Conservation (phyloP, 306 rosid species). For the Pterocarpus santalinus region DNA sequence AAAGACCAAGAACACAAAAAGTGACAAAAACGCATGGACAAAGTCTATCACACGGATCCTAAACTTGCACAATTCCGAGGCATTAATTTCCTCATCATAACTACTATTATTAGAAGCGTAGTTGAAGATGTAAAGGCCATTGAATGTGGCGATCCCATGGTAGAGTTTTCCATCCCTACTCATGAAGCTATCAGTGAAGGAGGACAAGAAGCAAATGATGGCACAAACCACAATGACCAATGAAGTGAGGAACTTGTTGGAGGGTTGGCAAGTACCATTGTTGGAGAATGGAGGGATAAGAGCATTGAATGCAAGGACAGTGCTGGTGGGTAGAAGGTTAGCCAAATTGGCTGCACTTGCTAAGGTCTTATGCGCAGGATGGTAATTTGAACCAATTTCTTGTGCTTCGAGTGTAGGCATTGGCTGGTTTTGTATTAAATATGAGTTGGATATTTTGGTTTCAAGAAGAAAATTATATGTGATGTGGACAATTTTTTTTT, state of each 20-base stretch:
- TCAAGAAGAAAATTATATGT: neutral
- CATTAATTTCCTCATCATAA: neutral
- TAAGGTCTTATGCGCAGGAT: slow-evolving; percentile 27
- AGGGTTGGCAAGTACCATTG: slow-evolving; percentile 10
- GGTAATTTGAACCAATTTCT: neutral
- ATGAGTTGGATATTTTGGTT: neutral
- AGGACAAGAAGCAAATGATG: slow-evolving; percentile 33
- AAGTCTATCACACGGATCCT: slow-evolving; percentile 10
- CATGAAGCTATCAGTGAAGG: slow-evolving; percentile 35
- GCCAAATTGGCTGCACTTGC: slow-evolving; percentile 35
- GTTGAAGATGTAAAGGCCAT: slow-evolving; percentile 35
- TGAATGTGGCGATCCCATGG: slow-evolving; percentile 39
- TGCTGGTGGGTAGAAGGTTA: slow-evolving; percentile 34
- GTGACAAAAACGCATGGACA: slow-evolving; percentile 44
- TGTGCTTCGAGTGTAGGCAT: neutral
- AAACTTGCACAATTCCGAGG: neutral
- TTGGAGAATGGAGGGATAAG: slow-evolving; percentile 40
- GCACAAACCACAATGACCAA: neutral
- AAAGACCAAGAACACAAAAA: slow-evolving; percentile 58
- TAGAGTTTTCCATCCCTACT: slow-evolving; percentile 3
- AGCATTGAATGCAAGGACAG: slow-evolving; percentile 40
- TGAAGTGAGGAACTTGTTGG: slow-evolving; percentile 31
- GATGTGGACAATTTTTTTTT: neutral
- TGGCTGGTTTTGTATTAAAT: neutral
- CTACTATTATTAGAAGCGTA: neutral